Evolutionary conservation across 2,329 filamentous ascomycete genomes (phyloP).

Genomic region (Pseudogymnoascus sp.): DNA sequence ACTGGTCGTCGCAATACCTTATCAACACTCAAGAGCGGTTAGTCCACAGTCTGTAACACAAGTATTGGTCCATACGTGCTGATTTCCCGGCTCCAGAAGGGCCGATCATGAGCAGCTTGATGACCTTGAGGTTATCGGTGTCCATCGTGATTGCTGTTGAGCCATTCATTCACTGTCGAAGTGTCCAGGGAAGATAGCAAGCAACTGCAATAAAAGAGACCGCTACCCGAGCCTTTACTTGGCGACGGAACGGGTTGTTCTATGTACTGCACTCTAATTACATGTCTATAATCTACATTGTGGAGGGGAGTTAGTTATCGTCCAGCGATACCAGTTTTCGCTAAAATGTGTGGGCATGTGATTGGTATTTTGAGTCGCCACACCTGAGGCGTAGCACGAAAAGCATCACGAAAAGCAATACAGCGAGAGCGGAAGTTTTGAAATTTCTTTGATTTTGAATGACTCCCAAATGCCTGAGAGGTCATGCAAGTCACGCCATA

Average conservation of each 20-base stretch:
- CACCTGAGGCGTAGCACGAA: not conserved
- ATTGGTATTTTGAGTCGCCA: not conserved
- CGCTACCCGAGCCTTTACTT: conserved; percentile 3
- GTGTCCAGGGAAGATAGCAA: not conserved
- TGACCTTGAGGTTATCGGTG: conserved; percentile 40
- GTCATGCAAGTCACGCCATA: conserved; percentile 27
- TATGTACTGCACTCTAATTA: not conserved
- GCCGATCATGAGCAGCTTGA: conserved; percentile 48
- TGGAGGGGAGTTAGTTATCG: not conserved
- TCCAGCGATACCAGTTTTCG: conserved; percentile 4
- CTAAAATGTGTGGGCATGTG: conserved; percentile 5
- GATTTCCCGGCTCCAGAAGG: conserved; percentile 49
- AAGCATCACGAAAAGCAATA: not conserved
- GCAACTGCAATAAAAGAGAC: not conserved
- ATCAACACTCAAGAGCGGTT: conserved; percentile 36
- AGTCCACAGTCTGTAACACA: conserved; percentile 10
- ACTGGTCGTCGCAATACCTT: conserved; percentile 49
- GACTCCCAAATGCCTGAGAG: conserved; percentile 26
- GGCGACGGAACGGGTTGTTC: not conserved
- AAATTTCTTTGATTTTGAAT: conserved; percentile 25
- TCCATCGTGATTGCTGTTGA: conserved; percentile 28
- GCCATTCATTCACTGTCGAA: conserved; percentile 13
- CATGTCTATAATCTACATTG: not conserved
- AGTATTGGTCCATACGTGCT: conserved; percentile 34
- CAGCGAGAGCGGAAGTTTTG: conserved; percentile 14